Conservation (phyloP, 2,329 filamentous ascomycete species). For the Pestalotiopsis sp. region DNA sequence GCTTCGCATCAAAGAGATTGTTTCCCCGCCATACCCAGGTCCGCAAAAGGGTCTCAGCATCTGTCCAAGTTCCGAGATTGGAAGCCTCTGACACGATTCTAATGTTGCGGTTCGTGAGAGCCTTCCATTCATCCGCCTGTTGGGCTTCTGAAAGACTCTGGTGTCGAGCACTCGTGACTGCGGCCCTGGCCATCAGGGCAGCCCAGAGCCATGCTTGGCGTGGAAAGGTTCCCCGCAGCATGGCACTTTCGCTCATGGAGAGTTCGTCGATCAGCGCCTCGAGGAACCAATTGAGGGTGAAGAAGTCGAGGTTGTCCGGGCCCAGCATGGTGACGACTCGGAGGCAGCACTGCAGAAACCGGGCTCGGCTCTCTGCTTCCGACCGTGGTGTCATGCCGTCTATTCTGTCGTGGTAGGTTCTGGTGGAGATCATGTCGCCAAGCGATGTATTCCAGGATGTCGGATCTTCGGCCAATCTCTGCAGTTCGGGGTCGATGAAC, state of each 20-base stretch:
- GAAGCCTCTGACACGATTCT: slow-evolving; percentile 22
- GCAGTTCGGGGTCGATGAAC: not conserved
- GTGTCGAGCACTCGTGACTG: slow-evolving; percentile 22
- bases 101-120: slow-evolving; percentile 24
- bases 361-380: slow-evolving; percentile 23
- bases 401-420: slow-evolving; percentile 16
- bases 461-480: slow-evolving; percentile 13
- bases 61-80: slow-evolving; percentile 23
- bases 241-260: slow-evolving; percentile 21
- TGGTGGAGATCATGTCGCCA: slow-evolving; percentile 16
- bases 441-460: slow-evolving; percentile 20
- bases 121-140: slow-evolving; percentile 26
- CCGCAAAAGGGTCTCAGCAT: slow-evolving; percentile 21
- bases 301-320: slow-evolving; percentile 21
- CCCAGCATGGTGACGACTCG: slow-evolving; percentile 23
- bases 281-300: slow-evolving; percentile 26
- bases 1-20: slow-evolving; percentile 10
- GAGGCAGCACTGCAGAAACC: slow-evolving; percentile 24
- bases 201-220: slow-evolving; percentile 26
- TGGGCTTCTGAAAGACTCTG: slow-evolving; percentile 20
- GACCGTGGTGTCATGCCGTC: slow-evolving; percentile 19
- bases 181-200: slow-evolving; percentile 24
- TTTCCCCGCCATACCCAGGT: slow-evolving; percentile 16
- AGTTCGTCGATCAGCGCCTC: slow-evolving; percentile 26
- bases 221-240: slow-evolving; percentile 23